Evolutionary conservation across 2,329 filamentous ascomycete species (phyloP).

Genomic region (Amesomyces nigricolor): DNA sequence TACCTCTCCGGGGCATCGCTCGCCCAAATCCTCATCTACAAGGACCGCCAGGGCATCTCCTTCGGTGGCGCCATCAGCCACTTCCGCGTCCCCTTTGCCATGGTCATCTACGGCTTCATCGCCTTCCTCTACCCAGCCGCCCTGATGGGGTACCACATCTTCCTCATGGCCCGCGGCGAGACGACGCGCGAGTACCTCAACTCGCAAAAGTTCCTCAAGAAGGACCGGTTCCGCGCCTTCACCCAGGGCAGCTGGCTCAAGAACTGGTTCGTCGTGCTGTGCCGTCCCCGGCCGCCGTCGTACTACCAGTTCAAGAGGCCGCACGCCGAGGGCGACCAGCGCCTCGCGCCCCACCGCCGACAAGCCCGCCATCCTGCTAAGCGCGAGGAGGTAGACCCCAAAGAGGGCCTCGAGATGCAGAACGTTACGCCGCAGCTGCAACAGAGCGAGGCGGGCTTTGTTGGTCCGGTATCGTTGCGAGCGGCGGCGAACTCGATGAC

Average conservation of each 20-base stretch:
- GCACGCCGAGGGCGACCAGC: slow-evolving; percentile 77
- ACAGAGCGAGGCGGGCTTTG: slow-evolving; percentile 39
- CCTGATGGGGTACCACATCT: slow-evolving; percentile 82
- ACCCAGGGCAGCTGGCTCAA: slow-evolving; percentile 67
- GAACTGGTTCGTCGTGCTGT: slow-evolving; percentile 78
- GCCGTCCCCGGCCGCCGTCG: slow-evolving; percentile 76
- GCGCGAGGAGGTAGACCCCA: slow-evolving; percentile 40
- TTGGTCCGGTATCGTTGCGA: slow-evolving; percentile 47
- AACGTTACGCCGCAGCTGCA: slow-evolving; percentile 43
- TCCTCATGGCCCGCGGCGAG: slow-evolving; percentile 84
- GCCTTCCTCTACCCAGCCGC: slow-evolving; percentile 74
- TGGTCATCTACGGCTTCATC: slow-evolving; percentile 77
- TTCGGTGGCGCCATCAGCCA: slow-evolving; percentile 64
- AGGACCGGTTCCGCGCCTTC: slow-evolving; percentile 86
- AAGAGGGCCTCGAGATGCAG: slow-evolving; percentile 67
- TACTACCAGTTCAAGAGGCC: slow-evolving; percentile 80
- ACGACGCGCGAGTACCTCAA: slow-evolving; percentile 96
- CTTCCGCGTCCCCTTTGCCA: slow-evolving; percentile 77
- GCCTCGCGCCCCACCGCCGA: slow-evolving; percentile 56
- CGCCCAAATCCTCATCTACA: slow-evolving; percentile 74
- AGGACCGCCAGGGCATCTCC: slow-evolving; percentile 53
- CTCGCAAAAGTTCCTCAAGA: slow-evolving; percentile 88
- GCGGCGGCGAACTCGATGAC: background rate
- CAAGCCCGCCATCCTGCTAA: slow-evolving; percentile 34
- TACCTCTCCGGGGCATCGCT: slow-evolving; percentile 73